A percentile compares a stretch with the other conserved stretches of the same genome.
phyloP scores from a whole-genome alignment of 2,329 filamentous ascomycete genomes.

The Dactylonectria estremocensis region DNA sequence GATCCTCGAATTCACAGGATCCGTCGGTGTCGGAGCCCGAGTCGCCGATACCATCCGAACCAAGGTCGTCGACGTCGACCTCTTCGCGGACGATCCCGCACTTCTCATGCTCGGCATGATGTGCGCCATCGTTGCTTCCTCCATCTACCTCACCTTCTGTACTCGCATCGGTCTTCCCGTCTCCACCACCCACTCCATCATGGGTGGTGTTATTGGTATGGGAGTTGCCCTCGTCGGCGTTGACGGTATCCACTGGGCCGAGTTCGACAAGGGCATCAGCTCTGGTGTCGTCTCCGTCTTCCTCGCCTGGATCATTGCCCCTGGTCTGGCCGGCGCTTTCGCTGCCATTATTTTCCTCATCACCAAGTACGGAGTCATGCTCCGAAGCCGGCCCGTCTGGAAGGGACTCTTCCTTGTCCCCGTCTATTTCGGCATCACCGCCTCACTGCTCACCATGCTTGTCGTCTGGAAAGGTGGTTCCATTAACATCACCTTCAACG shows the following conservation, averaged over 20 bases:
- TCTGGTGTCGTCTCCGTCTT: conserved; percentile 68
- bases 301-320: conserved; percentile 74
- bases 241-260: conserved; percentile 68
- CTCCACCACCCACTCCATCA: conserved; percentile 74
- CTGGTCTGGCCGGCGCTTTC: conserved; percentile 69
- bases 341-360: conserved; percentile 69
- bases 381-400: conserved; percentile 67
- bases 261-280: conserved; percentile 56
- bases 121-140: conserved; percentile 68
- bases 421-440: conserved; percentile 71
- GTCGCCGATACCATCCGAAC: conserved; percentile 75
- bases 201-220: conserved; percentile 73
- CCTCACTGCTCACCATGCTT: conserved; percentile 71
- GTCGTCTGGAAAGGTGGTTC: conserved; percentile 71
- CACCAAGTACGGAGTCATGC: conserved; percentile 72
- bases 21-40: conserved; percentile 72
- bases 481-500: conserved; percentile 56
- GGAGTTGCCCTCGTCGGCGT: conserved; percentile 70
- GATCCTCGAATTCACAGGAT: conserved; percentile 74
- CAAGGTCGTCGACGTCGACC: conserved; percentile 67
- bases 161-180: conserved; percentile 71
- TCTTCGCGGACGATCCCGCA: conserved; percentile 65
- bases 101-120: conserved; percentile 73
- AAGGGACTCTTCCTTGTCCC: conserved; percentile 69
- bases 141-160: conserved; percentile 69